Percentiles rank a stretch among this genome's conserved stretches.
Conservation (phyloP, 805 yeast genomes). For the Kazachstania africana region DNA sequence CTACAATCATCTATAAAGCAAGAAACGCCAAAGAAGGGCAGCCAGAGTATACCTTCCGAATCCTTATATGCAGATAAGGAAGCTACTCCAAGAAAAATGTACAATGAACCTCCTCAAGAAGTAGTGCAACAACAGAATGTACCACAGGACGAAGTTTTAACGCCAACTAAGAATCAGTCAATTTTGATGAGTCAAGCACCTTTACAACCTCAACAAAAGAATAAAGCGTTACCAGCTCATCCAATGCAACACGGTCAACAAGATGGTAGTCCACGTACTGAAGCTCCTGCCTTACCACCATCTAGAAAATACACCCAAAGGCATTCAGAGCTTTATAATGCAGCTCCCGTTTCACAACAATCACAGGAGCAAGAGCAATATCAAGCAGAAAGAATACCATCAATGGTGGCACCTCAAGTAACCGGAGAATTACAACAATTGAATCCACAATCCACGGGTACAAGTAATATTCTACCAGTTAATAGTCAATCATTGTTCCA, state of each 20-base stretch:
- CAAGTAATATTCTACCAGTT: constrained; percentile 25
- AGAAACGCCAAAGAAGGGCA: too few relatives aligned
- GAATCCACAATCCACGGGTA: constrained; percentile 36
- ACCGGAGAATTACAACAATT: constrained; percentile 25
- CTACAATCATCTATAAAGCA: too few relatives aligned
- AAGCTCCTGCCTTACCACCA: constrained; percentile 48
- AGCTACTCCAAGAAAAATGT: too few relatives aligned
- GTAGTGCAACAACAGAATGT: too few relatives aligned
- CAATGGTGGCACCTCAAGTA: constrained; percentile 16
- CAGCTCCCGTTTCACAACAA: neutral
- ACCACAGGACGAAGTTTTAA: too few relatives aligned
- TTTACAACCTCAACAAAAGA: constrained; percentile 25
- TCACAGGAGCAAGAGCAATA: neutral
- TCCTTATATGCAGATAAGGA: too few relatives aligned
- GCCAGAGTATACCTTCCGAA: too few relatives aligned
- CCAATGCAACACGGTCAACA: constrained; percentile 7
- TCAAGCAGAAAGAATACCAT: constrained; percentile 8
- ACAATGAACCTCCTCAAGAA: too few relatives aligned
- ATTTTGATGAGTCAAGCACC: constrained; percentile 28
- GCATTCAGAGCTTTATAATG: neutral
- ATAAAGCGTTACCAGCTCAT: constrained; percentile 12
- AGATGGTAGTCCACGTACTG: constrained; percentile 16
- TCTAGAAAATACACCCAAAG: constrained; percentile 31
- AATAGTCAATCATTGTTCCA: constrained; percentile 28
- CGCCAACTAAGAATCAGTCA: too few relatives aligned